Evolutionary conservation across 2,329 filamentous ascomycete genomes (phyloP), one percentile per base, ranked within the genome.

Genomic region (Fusarium acutatum): DNA sequence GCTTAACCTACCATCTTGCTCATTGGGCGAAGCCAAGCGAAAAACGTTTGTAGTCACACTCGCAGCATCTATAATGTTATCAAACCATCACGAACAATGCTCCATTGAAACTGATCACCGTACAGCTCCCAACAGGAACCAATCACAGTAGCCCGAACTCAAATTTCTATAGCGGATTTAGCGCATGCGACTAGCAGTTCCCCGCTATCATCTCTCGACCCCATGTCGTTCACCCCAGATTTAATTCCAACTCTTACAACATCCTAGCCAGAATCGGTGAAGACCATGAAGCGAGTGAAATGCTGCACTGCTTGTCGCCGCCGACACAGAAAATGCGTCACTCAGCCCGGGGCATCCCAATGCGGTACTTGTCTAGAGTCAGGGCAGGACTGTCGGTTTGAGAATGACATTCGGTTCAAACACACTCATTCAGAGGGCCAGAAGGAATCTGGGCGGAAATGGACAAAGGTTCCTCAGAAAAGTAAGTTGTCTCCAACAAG

Each of bases 331-430:
- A 67, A 66, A 34, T 67, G 64, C 4, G 61, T 67, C 8, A 43
- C 52, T 0, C 50, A 59, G 1, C 43, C 61, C 0, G 50, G 64
- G 0, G 43, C 64, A 0, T 50, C 50, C 1, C 30, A 50, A 11
- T 67, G 64, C 13, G 61, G 61, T 4, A 46, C 61, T 1, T 67
- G 64, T 10, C 35, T 66, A 15, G 64, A 67, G 32, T 58, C 62
- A 0, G 61, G 61, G 1, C 35, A 59, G 14, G 35, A 67, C 0
- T 67, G 64, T 18, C 37, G 11, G 0, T 67, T 67, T 24, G 64
- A 67, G 9, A 66, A 43, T 34, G 61, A 38, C 20, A 50, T 67
- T 59, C 61, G 61, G 2, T 67, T 67, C 37, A 67, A 66, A n/a
- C 52, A 66, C 28, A 50, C 4, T 26, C 46, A 50, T 0, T 7